Base-by-base conservation (phyloP, 2,329 filamentous ascomycete species). In the Scytalidium sp. region DNA sequence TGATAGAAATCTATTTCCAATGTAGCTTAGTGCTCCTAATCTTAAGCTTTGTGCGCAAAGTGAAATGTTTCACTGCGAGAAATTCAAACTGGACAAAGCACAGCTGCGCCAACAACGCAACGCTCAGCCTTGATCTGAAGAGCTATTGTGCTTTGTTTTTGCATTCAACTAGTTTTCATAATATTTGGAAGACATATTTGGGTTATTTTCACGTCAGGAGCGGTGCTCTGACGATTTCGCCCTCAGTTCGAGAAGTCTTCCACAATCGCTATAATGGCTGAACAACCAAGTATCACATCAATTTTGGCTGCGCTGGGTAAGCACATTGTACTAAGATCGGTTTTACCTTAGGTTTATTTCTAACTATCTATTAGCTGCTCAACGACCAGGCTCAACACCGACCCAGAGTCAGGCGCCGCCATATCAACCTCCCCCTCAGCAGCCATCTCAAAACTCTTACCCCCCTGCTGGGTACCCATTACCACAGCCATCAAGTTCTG, bases 401-500 rank as follows among this genome's bases (percentile, higher is more conserved):
- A 68, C 72, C 39, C 77, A 76, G 52, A 67, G 67, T n/a, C 58
- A 57, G 41, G 42, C 42, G 27, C 50, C 55, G 49, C 19, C 54
- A 25, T 64, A 64, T 46, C 51, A 51, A 23, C 49, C 52, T 20
- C 39, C 47, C 11, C 45, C 48, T 15, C 49, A 49, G 50, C 66
- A 68, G 40, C 78, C 73, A 53, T 73, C 72, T 40, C 66, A 52
- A 61, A 72, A 52, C 64, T 70, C 61, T 65, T 72, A 74, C 43
- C 64, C 62, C 32, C 63, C 68, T 8, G 61, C 69, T 27, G 67
- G 56, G 42, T 74, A 71, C 50, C 57, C 64, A 8, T 58, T 74
- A 36, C 72, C 72, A 40, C 70, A 70, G 58, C 88, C 88, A 2
- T 81, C 85, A 5, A 79, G 79, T 49, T 88, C 87, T 51, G 90